Evolutionary conservation across 2,329 filamentous ascomycete genomes (phyloP).

Genomic region (Alternaria consortialis): DNA sequence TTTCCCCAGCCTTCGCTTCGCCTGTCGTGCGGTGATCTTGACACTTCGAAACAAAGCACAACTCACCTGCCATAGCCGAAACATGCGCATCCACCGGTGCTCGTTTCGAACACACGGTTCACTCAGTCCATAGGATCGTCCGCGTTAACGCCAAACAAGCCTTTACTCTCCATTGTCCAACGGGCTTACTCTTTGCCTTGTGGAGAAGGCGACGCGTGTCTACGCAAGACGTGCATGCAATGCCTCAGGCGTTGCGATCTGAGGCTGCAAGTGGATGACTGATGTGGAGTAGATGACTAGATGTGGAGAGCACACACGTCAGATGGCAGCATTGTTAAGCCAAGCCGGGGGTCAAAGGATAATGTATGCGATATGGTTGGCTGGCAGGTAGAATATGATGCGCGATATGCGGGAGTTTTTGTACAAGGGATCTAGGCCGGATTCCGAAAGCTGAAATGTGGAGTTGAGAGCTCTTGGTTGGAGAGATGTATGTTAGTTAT

Average conservation of each 20-base stretch:
- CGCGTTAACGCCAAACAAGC: conserved; percentile 1
- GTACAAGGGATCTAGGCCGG: conserved; percentile 1
- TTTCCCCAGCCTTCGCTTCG: neutral
- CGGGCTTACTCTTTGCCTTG: neutral
- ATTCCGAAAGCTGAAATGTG: conserved; percentile 3
- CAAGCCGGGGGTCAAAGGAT: neutral
- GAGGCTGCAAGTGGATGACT: conserved; percentile 1
- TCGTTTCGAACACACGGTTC: conserved; percentile 5
- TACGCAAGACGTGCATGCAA: conserved; percentile 5
- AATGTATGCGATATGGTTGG: conserved; percentile 6
- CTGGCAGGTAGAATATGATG: neutral
- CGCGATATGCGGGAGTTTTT: conserved; percentile 2
- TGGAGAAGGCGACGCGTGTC: conserved; percentile 3
- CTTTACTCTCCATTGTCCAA: neutral
- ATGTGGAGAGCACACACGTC: conserved; percentile 11
- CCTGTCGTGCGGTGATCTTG: neutral
- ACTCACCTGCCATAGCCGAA: neutral
- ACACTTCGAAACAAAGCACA: conserved; percentile 4
- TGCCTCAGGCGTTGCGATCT: conserved; percentile 1
- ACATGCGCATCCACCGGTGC: neutral
- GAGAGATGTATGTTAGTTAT: neutral
- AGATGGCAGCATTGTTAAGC: conserved; percentile 6
- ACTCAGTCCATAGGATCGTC: neutral
- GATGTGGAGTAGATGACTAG: neutral
- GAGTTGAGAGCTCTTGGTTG: conserved; percentile 1